Conservation (phyloP, 1,284 basidiomycete species). For the Rhodofomes roseus region DNA sequence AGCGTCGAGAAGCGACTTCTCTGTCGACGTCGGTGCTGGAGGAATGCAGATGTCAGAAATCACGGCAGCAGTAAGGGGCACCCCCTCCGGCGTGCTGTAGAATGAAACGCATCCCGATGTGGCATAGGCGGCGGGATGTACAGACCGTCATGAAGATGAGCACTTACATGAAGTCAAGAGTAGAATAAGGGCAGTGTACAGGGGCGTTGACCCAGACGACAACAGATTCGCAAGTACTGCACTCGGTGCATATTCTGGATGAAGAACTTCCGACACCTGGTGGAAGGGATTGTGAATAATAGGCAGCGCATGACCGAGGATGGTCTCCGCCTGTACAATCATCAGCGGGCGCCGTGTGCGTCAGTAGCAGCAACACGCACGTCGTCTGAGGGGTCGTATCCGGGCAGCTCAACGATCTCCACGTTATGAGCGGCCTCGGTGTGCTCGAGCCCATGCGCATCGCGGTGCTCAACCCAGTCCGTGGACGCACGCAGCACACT, state of each 20-base stretch:
- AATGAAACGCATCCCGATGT: too few relatives aligned
- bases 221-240: slow-evolving; percentile 47
- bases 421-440: slow-evolving; percentile 61
- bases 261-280: slow-evolving; percentile 43
- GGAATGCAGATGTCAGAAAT: not conserved
- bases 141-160: not conserved
- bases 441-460: slow-evolving; percentile 59
- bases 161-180: slow-evolving; percentile 45
- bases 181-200: slow-evolving; percentile 40
- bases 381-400: slow-evolving; percentile 39
- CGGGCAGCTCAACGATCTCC: slow-evolving; percentile 50
- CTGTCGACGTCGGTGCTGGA: slow-evolving; percentile 29
- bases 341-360: not conserved
- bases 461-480: slow-evolving; percentile 63
- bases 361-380: slow-evolving; percentile 29
- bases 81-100: not conserved
- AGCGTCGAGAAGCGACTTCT: slow-evolving; percentile 45
- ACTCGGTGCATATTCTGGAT: slow-evolving; percentile 46
- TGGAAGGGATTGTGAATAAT: slow-evolving; percentile 57
- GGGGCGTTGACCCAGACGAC: slow-evolving; percentile 38
- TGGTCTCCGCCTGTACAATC: slow-evolving; percentile 16
- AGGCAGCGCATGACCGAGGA: slow-evolving; percentile 34
- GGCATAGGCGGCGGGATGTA: too few relatives aligned
- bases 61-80: too few relatives aligned
- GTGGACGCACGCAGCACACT: slow-evolving; percentile 54